phyloP scores from a whole-genome alignment of 106 monocot genomes.

The Hemerocallis citrina region DNA sequence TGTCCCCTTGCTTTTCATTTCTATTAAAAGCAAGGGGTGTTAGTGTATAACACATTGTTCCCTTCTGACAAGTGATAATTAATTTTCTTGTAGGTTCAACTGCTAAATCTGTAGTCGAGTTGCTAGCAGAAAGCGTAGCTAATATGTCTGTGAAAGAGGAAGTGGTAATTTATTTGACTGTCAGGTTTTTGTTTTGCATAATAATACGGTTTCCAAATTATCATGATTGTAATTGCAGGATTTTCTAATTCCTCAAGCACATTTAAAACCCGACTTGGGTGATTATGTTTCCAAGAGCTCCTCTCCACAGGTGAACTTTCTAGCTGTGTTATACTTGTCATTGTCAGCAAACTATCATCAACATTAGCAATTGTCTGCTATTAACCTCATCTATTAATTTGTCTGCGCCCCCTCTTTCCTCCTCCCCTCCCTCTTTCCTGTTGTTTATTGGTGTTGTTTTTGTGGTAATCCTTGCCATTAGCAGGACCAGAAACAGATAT shows the following conservation, averaged over 20 bases:
- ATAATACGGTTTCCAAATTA: neutral
- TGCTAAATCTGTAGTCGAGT: conserved; percentile 80
- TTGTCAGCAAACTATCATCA: neutral
- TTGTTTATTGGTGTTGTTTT: too few species aligned
- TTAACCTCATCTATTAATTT: neutral
- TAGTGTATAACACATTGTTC: neutral
- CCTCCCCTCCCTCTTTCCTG: too few species aligned
- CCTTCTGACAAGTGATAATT: neutral
- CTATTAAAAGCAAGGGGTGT: neutral
- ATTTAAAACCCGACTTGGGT: conserved; percentile 22
- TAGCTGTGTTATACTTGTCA: neutral
- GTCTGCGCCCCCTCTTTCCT: too few species aligned
- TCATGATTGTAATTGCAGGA: conserved; percentile 32
- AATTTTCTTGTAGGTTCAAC: conserved; percentile 22
- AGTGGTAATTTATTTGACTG: conserved; percentile 27
- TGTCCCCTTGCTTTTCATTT: too few species aligned
- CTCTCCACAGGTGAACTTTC: conserved; percentile 32
- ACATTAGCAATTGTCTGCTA: neutral
- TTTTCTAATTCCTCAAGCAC: conserved; percentile 46
- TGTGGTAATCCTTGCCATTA: too few species aligned
- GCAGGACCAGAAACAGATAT: too few species aligned
- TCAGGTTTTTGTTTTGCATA: neutral
- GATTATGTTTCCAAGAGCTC: conserved; percentile 27
- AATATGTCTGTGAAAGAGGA: conserved; percentile 40
- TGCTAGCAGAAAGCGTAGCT: conserved; percentile 63